phyloP scores from a whole-genome alignment of 2,329 filamentous ascomycete species.

The Claviceps maximensis region DNA sequence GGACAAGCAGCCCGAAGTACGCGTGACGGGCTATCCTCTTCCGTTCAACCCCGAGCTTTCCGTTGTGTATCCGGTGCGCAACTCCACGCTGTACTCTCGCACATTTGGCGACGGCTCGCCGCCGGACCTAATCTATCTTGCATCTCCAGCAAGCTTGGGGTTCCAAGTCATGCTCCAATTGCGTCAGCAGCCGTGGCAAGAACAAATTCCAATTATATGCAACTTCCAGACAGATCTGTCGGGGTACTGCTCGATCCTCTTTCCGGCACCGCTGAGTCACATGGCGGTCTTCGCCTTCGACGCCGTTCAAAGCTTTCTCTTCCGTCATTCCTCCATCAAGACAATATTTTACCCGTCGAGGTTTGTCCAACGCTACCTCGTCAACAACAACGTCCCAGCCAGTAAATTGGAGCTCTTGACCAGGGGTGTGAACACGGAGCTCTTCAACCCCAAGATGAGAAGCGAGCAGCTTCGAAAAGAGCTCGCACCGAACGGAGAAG shows the following conservation, averaged over 20 bases:
- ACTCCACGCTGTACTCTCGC: conserved; percentile 45
- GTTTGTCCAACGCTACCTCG: conserved; percentile 49
- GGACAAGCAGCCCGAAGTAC: conserved; percentile 34
- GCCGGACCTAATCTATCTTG: conserved; percentile 57
- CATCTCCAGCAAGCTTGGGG: conserved; percentile 54
- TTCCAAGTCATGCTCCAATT: conserved; percentile 61
- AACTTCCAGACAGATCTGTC: conserved; percentile 63
- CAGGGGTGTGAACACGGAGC: conserved; percentile 49
- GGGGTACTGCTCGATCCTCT: conserved; percentile 57
- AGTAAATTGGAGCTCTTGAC: conserved; percentile 48
- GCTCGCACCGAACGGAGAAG: conserved; percentile 48
- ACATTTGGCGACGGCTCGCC: conserved; percentile 38
- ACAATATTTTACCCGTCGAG: conserved; percentile 58
- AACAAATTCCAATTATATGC: conserved; percentile 46
- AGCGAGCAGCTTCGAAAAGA: conserved; percentile 36
- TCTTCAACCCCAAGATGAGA: conserved; percentile 43
- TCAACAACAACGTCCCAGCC: conserved; percentile 38
- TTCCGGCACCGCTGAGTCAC: conserved; percentile 46
- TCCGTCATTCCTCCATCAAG: conserved; percentile 45
- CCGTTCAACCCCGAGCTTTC: conserved; percentile 61
- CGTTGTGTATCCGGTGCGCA: conserved; percentile 54
- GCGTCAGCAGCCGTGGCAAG: conserved; percentile 40
- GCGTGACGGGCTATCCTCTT: conserved; percentile 50
- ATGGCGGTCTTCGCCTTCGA: conserved; percentile 50
- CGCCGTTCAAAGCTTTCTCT: conserved; percentile 52